Evolutionary conservation across 2,329 filamentous ascomycete genomes (phyloP).

Genomic region (Botryotinia globosa): DNA sequence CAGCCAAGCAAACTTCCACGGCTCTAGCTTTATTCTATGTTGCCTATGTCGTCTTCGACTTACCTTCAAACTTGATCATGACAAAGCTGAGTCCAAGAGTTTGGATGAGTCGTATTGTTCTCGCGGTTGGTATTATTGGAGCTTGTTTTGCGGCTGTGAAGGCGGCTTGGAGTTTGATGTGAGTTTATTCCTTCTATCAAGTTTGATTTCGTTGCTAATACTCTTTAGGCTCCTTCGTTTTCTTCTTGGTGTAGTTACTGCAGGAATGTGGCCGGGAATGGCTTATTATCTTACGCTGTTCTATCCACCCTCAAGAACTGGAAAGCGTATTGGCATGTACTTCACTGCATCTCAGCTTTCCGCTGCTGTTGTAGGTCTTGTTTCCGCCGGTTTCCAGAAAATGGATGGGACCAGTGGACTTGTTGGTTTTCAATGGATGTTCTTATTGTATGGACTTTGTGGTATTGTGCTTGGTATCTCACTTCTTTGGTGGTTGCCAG

Average conservation of each 20-base stretch:
- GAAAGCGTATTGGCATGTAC: slow-evolving; percentile 85
- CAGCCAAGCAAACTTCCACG: slow-evolving; percentile 74
- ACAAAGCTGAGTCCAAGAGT: slow-evolving; percentile 77
- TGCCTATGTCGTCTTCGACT: slow-evolving; percentile 85
- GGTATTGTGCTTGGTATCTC: slow-evolving; percentile 68
- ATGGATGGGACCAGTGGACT: slow-evolving; percentile 78
- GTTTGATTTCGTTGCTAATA: slow-evolving; percentile 13
- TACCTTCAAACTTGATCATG: slow-evolving; percentile 88
- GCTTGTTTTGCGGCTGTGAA: slow-evolving; percentile 79
- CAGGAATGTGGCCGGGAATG: slow-evolving; percentile 96
- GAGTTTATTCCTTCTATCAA: slow-evolving; percentile 20
- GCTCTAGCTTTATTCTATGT: slow-evolving; percentile 89
- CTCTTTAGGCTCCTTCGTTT: slow-evolving; percentile 66
- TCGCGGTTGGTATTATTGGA: slow-evolving; percentile 81
- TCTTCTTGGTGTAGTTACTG: slow-evolving; percentile 80
- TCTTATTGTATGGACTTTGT: slow-evolving; percentile 78
- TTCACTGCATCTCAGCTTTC: slow-evolving; percentile 88
- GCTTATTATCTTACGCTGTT: slow-evolving; percentile 88
- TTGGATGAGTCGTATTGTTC: slow-evolving; percentile 90
- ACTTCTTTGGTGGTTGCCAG: slow-evolving; percentile 87
- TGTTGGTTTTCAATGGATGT: slow-evolving; percentile 90
- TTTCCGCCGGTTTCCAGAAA: slow-evolving; percentile 86
- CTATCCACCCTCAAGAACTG: slow-evolving; percentile 82
- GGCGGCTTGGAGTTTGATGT: slow-evolving; percentile 72
- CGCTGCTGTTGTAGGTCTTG: slow-evolving; percentile 82